Percentiles rank a stretch among this genome's conserved stretches.
Evolutionary conservation across 2,329 filamentous ascomycete species (phyloP).

Genomic region (Paecilomyces variotii): DNA sequence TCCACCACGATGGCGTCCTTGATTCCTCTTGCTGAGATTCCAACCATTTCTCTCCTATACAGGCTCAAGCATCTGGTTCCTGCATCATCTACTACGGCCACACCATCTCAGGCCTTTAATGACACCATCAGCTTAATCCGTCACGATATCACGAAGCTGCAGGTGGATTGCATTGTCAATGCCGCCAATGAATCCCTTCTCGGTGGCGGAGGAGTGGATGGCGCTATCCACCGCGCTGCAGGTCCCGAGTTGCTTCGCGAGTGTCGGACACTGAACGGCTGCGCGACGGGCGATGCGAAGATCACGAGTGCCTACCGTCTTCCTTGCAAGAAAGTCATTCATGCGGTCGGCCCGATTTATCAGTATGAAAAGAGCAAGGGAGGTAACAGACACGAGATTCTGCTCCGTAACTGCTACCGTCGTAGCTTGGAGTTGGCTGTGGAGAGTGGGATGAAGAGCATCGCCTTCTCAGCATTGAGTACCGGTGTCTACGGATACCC

Average conservation of each 20-base stretch:
- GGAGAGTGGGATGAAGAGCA: conserved; percentile 54
- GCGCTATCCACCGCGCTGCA: conserved; percentile 77
- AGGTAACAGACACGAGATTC: conserved; percentile 24
- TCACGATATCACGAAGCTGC: conserved; percentile 73
- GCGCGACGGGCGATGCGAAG: conserved; percentile 69
- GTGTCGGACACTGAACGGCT: conserved; percentile 65
- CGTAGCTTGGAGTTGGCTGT: conserved; percentile 66
- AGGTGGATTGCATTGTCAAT: conserved; percentile 81
- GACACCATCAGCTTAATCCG: conserved; percentile 57
- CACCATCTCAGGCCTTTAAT: conserved; percentile 44
- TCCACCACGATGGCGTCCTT: conserved; percentile 1
- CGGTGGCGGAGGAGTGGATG: conserved; percentile 86
- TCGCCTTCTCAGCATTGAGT: conserved; percentile 79
- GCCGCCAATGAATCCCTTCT: conserved; percentile 73
- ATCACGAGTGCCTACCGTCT: conserved; percentile 72
- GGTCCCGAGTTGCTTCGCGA: conserved; percentile 61
- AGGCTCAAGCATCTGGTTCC: conserved; percentile 43
- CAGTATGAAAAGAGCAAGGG: conserved; percentile 26
- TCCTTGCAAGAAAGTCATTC: conserved; percentile 72
- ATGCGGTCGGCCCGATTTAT: conserved; percentile 84
- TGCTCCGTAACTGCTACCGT: conserved; percentile 60
- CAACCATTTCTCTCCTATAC: conserved; percentile 54
- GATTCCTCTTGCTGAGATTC: conserved; percentile 27
- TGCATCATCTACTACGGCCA: conserved; percentile 16
- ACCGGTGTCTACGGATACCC: conserved; percentile 91